Conservation (phyloP, 2,329 filamentous ascomycete genomes). For the Xylaria sp. region DNA sequence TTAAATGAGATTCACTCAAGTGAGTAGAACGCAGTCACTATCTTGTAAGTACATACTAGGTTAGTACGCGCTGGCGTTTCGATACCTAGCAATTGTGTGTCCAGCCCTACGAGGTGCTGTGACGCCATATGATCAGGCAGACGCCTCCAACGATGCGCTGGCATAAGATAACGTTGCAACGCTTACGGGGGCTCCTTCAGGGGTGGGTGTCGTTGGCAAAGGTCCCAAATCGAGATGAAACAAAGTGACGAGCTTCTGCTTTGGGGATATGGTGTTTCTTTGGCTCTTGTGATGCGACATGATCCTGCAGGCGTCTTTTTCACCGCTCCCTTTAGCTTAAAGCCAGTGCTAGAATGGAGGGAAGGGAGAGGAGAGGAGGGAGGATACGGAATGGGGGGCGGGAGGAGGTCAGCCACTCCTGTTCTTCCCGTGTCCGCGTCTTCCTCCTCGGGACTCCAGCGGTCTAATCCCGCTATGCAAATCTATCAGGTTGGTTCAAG, state of each 20-base stretch:
- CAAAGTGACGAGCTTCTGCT: conserved; percentile 13
- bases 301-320: conserved; percentile 19
- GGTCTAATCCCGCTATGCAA: conserved; percentile 21
- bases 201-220: neutral
- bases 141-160: neutral
- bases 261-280: conserved; percentile 19
- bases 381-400: neutral
- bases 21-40: too few relatives aligned
- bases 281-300: conserved; percentile 16
- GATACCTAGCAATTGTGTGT: neutral
- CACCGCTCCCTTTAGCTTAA: conserved; percentile 16
- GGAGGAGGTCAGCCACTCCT: conserved; percentile 9
- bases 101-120: conserved; percentile 21
- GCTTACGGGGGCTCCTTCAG: conserved; percentile 5
- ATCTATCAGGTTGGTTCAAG: neutral
- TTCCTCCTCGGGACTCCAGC: conserved; percentile 18
- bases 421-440: conserved; percentile 24
- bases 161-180: conserved; percentile 10
- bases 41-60: too few relatives aligned
- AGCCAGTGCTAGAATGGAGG: conserved; percentile 1
- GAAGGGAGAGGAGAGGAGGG: neutral
- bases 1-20: too few relatives aligned
- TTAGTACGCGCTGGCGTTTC: neutral
- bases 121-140: conserved; percentile 7
- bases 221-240: conserved; percentile 21